Conservation (phyloP, 148 eudicot species). For the Camellia sinensis region DNA sequence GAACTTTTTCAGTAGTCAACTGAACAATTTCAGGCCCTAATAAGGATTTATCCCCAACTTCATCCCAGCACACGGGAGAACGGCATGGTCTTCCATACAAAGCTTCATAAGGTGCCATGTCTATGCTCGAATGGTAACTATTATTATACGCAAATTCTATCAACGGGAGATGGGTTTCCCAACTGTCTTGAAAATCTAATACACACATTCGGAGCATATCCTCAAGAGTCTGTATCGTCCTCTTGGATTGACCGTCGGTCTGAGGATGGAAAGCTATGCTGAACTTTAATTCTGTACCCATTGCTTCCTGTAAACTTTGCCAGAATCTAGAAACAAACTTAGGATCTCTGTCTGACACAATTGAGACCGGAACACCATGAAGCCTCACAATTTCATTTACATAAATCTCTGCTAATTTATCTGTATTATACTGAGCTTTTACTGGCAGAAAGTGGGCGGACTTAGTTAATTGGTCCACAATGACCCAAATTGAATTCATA, state of each 20-base stretch:
- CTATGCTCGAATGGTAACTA: background rate
- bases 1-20: background rate
- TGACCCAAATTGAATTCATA: too few relatives aligned
- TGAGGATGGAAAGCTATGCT: background rate
- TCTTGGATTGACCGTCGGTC: background rate
- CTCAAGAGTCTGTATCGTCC: background rate
- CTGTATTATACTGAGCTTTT: background rate
- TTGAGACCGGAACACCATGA: background rate
- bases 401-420: background rate
- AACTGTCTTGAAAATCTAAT: background rate
- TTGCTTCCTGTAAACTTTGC: background rate
- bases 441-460: background rate
- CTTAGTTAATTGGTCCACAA: background rate
- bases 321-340: background rate
- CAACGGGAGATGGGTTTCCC: too few relatives aligned
- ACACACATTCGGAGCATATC: background rate
- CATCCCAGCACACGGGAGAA: background rate
- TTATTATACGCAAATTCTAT: background rate
- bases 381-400: background rate
- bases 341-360: background rate
- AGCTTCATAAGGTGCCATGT: slow-evolving; percentile 1
- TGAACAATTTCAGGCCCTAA: background rate
- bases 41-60: background rate
- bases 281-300: background rate
- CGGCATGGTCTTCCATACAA: slow-evolving; percentile 8